phyloP scores from a whole-genome alignment of 2,329 filamentous ascomycete genomes.

The Chaetomium strumarium region DNA sequence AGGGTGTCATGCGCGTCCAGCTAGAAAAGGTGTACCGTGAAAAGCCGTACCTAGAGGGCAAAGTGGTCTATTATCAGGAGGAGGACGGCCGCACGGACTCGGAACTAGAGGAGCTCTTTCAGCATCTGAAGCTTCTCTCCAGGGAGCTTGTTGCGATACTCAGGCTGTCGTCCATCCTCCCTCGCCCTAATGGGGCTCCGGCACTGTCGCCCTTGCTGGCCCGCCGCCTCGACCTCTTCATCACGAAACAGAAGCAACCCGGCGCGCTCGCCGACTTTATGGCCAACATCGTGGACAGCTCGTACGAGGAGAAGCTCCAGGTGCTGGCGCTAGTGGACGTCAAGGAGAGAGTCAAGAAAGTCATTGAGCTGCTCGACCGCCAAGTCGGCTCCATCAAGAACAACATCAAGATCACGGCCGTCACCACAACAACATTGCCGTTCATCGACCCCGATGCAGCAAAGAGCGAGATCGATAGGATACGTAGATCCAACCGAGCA shows the following conservation, averaged over 20 bases:
- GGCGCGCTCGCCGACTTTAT: slow-evolving; percentile 91
- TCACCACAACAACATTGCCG: slow-evolving; percentile 61
- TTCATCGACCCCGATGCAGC: slow-evolving; percentile 32
- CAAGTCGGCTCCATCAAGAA: slow-evolving; percentile 81
- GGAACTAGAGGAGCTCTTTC: slow-evolving; percentile 65
- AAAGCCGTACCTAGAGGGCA: slow-evolving; percentile 79
- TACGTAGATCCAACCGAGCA: slow-evolving; percentile 29
- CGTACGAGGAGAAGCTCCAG: slow-evolving; percentile 84
- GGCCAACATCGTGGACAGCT: slow-evolving; percentile 83
- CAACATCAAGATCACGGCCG: slow-evolving; percentile 77
- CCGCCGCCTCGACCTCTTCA: slow-evolving; percentile 79
- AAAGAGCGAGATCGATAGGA: slow-evolving; percentile 8
- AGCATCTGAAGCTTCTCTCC: slow-evolving; percentile 75
- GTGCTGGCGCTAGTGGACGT: slow-evolving; percentile 77
- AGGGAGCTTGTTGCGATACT: slow-evolving; percentile 81
- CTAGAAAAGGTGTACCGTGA: slow-evolving; percentile 71
- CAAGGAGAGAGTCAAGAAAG: slow-evolving; percentile 70
- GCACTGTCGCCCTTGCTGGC: slow-evolving; percentile 78
- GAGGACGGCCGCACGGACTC: slow-evolving; percentile 54
- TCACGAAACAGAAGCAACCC: slow-evolving; percentile 76
- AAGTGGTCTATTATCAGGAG: slow-evolving; percentile 66
- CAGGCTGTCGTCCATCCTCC: slow-evolving; percentile 76
- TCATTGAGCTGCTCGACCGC: slow-evolving; percentile 75
- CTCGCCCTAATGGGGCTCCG: slow-evolving; percentile 57
- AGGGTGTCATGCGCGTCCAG: slow-evolving; percentile 72